Evolutionary conservation across 495 filamentous ascomycete genomes (phyloP), one percentile per base, ranked within the genome.

Genomic region (Copromyces sp.): DNA sequence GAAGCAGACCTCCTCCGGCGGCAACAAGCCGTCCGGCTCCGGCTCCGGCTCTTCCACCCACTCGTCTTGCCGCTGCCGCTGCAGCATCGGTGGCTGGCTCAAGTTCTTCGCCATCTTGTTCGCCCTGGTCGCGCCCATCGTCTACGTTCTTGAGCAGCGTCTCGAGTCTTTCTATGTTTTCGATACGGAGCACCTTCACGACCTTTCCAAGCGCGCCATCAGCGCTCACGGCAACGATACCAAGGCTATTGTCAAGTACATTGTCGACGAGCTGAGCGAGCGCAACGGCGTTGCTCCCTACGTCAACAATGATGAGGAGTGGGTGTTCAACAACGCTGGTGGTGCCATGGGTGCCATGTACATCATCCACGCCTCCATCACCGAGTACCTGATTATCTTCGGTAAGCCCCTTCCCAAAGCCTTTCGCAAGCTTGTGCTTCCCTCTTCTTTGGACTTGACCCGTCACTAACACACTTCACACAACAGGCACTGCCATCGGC

Each of bases 281-380:
- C 81, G 80, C 35, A 73, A 85, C 42, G 65, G 32, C 45, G 80
- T 81, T 70, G 78, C 82, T 3, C 80, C 78, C 72, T 85, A 89
- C 80, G 76, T 91, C 74, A 91, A 89, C 80, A 74, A 83, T 39
- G 78, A 88, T 68, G 85, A 90, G 74, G 86, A 91, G 77, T 91
- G 90, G 90, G 82, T 92, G 29, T 90, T 92, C 74, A 92, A 92
- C 85, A 93, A 93, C 73, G 92, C 92, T 73, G 91, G 91, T 75
- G 91, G 91, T 73, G 93, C 93, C 70, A 95, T 95, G 93, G 93
- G 93, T 70, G 90, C 88, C 75, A 95, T 95, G 93, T 93, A 93
- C 77, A 90, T 95, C 74, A 90, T 95, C 78, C 93, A 95, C 78
- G 91, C 93, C 74, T 24, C 65, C 68, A 82, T 94, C 77, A 93